A percentile compares a stretch with the other conserved stretches of the same genome.
Evolutionary conservation across 176 grass and related monocot species (phyloP).

Genomic region (Triticum dicoccoides): DNA sequence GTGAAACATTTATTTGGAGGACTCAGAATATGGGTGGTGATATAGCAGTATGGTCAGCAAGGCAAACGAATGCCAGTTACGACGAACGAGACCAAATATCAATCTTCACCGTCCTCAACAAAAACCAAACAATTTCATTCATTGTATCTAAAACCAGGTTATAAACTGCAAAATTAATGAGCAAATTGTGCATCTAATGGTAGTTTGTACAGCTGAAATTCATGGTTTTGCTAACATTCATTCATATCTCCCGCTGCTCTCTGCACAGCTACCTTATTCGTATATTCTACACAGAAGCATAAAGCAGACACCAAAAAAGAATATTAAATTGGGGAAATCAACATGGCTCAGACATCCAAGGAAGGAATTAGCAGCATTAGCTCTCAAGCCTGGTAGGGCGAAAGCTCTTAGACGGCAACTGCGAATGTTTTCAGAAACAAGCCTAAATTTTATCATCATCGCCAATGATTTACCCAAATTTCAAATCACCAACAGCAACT

Average conservation of each 20-base stretch:
- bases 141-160: too few relatives aligned
- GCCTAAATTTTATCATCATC: constrained; percentile 30
- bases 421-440: constrained; percentile 77
- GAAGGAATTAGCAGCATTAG: constrained; percentile 52
- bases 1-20: neutral
- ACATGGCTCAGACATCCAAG: constrained; percentile 58
- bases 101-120: constrained; percentile 50
- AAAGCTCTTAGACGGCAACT: constrained; percentile 63
- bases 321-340: neutral
- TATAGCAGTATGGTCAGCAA: constrained; percentile 58
- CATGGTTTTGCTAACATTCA: too few relatives aligned
- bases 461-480: neutral
- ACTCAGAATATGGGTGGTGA: constrained; percentile 86
- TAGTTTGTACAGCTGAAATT: too few relatives aligned
- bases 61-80: constrained; percentile 72
- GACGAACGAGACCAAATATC: constrained; percentile 78
- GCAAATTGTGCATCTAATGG: too few relatives aligned
- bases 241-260: too few relatives aligned
- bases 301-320: too few relatives aligned
- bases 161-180: too few relatives aligned
- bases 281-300: too few relatives aligned
- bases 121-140: too few relatives aligned
- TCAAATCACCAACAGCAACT: neutral
- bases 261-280: too few relatives aligned
- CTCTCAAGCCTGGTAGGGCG: constrained; percentile 62